These are phyloP conservation scores for Buddleja alternifolia DNA, from an alignment of 257 asterid species.

Conservation along the genomic window DNA sequence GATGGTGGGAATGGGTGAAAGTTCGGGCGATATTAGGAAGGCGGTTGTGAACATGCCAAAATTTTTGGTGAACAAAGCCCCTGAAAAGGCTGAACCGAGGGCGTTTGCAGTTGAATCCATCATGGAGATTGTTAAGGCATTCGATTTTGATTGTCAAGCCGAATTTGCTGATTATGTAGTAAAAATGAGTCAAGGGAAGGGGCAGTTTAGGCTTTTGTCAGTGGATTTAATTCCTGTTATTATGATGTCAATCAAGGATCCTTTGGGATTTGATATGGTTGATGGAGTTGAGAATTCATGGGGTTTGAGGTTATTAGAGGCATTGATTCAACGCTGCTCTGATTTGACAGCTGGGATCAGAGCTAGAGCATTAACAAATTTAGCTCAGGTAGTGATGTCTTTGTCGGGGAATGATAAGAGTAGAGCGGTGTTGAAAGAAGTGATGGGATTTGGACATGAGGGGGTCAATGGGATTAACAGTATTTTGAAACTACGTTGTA, in stretches of 20 bases:
- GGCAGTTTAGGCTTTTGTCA: slow-evolving; percentile 76
- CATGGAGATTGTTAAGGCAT: slow-evolving; percentile 65
- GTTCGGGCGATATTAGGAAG: slow-evolving; percentile 51
- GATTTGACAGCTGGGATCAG: slow-evolving; percentile 74
- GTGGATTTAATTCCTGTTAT: slow-evolving; percentile 71
- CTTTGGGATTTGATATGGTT: slow-evolving; percentile 50
- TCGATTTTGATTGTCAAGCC: slow-evolving; percentile 59
- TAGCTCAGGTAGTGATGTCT: slow-evolving; percentile 68
- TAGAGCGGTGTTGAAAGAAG: slow-evolving; percentile 52
- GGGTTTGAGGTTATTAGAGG: slow-evolving; percentile 68
- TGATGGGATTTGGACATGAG: slow-evolving; percentile 57
- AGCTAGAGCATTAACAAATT: slow-evolving; percentile 79
- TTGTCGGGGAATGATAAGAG: slow-evolving; percentile 53
- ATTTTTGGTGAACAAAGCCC: slow-evolving; percentile 74
- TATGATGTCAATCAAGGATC: slow-evolving; percentile 52
- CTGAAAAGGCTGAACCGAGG: slow-evolving; percentile 85
- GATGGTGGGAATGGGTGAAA: slow-evolving; percentile 59
- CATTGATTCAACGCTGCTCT: slow-evolving; percentile 78
- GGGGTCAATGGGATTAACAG: slow-evolving; percentile 47
- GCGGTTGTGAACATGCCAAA: slow-evolving; percentile 78
- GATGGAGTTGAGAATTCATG: slow-evolving; percentile 49
- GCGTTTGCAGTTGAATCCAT: slow-evolving; percentile 83
- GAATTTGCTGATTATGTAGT: slow-evolving; percentile 68
- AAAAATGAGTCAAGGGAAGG: slow-evolving; percentile 85
- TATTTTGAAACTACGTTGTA: slow-evolving; percentile 64